Base-by-base conservation (phyloP, 129 eudicot species). In the Ambrosia trifida region DNA sequence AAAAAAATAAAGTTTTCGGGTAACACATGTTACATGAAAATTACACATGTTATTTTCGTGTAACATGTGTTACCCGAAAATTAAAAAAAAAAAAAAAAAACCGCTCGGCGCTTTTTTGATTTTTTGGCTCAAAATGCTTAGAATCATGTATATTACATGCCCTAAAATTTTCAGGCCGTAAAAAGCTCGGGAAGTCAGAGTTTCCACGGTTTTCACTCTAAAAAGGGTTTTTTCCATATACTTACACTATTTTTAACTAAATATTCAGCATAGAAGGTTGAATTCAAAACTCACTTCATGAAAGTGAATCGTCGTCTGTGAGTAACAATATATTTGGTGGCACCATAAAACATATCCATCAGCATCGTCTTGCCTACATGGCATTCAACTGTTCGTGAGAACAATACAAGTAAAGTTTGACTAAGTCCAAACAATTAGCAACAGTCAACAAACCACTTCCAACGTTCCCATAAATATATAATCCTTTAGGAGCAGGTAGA, bases 301-400 rank as follows among this genome's bases (percentile, higher is more conserved):
- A 82, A 94, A 94, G 86, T 94, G 98, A 79, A 83, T 79, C 97
- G 82, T 81, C 91, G 85, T 57, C 98, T 79, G 74, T 94, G 98
- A 38, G 84, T 85, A 68, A 94, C 89, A 64, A 90, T 75, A 67
- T 93, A 93, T 81, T 94, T 90, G 13, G 96, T 87, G 60, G 98
- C 87, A 41, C 79, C 72, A 84, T 82, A 89, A 72, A 94, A 94
- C 97, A 94, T 89, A 77, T 94, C 98, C 97, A 94, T 89, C 36
- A 94, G 96, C 97, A 94, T 94, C 17, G 97, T 94, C 76, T 94
- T 94, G 9, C 98, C 98, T 94, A 50, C 67, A 87, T 28, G 18
- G 35, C 3, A 35, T 69, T 54, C 43, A 59, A 59, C 19, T 2
- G 33, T 10, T 16, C 30, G 40, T 44, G 32, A 52, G 28, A 62